Conservation (phyloP, 768 basidiomycete genomes). For the Boletus subparvulus region DNA sequence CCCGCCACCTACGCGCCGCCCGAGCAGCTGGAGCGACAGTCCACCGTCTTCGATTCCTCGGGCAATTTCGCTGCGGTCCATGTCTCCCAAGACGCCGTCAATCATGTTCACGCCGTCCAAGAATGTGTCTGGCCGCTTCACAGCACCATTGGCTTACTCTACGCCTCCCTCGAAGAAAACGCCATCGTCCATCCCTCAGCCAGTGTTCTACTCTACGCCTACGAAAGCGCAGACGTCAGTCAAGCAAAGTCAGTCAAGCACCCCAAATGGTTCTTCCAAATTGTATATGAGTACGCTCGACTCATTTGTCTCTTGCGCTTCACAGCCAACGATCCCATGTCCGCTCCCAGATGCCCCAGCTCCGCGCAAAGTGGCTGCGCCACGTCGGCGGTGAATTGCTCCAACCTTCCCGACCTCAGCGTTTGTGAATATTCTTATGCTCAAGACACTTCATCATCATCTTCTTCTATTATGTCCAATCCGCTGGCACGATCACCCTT, state of each 20-base stretch:
- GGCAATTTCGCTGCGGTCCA: conserved; percentile 36
- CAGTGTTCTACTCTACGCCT: conserved; percentile 29
- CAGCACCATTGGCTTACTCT: conserved; percentile 24
- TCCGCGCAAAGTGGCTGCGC: conserved; percentile 26
- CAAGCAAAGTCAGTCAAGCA: conserved; percentile 25
- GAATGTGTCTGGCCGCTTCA: conserved; percentile 27
- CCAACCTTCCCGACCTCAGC: conserved; percentile 19
- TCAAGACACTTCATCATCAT: conserved; percentile 39
- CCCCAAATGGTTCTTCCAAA: conserved; percentile 57
- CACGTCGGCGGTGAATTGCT: conserved; percentile 32
- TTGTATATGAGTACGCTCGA: conserved; percentile 57
- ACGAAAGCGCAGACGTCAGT: conserved; percentile 41
- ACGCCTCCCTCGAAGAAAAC: conserved; percentile 55
- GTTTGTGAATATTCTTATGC: conserved; percentile 27
- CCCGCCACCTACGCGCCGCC: conserved; percentile 9
- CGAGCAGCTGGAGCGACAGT: conserved; percentile 15
- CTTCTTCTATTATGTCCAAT: conserved; percentile 50
- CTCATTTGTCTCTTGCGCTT: conserved; percentile 44
- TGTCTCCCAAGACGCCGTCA: conserved; percentile 28
- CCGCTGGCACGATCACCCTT: conserved; percentile 59
- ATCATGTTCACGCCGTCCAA: conserved; percentile 38
- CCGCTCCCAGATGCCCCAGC: conserved; percentile 41
- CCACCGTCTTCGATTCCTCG: conserved; percentile 57
- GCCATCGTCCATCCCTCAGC: conserved; percentile 65
- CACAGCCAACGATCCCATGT: conserved; percentile 32